Conservation (phyloP, 2,329 filamentous ascomycete species). For the Aspergillus proliferans region DNA sequence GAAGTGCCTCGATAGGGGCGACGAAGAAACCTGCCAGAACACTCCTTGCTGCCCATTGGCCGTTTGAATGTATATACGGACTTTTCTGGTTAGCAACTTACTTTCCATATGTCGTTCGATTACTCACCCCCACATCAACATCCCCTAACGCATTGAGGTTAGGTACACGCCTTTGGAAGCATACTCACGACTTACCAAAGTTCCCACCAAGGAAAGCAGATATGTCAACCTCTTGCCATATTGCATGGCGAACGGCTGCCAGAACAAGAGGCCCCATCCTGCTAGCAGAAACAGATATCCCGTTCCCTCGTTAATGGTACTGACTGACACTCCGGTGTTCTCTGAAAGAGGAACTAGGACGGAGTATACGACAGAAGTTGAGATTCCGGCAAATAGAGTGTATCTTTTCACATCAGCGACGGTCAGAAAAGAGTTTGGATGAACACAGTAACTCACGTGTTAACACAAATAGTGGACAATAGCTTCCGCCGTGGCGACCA, state of each 20-base stretch:
- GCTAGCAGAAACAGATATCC: constrained; percentile 38
- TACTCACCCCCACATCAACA: constrained; percentile 28
- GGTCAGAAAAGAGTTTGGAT: neutral
- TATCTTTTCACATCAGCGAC: constrained; percentile 21
- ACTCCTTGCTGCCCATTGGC: constrained; percentile 36
- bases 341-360: constrained; percentile 32
- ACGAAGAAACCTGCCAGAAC: constrained; percentile 35
- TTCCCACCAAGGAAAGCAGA: constrained; percentile 26
- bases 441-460: constrained; percentile 24
- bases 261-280: constrained; percentile 42
- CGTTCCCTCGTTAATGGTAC: constrained; percentile 33
- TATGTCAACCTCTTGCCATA: constrained; percentile 37
- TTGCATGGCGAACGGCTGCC: constrained; percentile 43
- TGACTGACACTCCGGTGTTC: constrained; percentile 29
- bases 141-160: constrained; percentile 11
- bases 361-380: constrained; percentile 34
- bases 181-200: constrained; percentile 19
- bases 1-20: constrained; percentile 38
- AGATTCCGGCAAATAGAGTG: constrained; percentile 33
- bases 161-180: neutral
- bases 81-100: constrained; percentile 11
- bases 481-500: constrained; percentile 41
- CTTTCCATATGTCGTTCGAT: neutral
- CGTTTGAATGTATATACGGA: constrained; percentile 26
- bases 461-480: constrained; percentile 38